Base-by-base conservation (phyloP, 2,329 filamentous ascomycete species). In the Sporothrix inflata region DNA sequence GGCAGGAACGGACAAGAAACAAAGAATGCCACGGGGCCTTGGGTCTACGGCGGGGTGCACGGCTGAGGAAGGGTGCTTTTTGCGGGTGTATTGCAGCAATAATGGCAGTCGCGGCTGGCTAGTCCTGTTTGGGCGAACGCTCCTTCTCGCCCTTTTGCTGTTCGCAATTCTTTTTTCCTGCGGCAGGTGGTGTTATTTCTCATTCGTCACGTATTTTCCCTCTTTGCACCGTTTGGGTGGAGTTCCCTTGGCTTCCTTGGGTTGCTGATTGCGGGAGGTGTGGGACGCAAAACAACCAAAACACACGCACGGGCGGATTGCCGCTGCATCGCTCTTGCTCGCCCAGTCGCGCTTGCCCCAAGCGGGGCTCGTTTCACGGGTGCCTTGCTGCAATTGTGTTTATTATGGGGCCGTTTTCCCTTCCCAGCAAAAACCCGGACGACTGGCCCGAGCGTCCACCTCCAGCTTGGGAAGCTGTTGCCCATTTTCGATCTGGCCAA, bases 401-500 rank as follows among this genome's bases (percentile, higher is more conserved):
- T 63, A 42, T 63, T 42, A 16, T 9, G 63, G 63, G 24, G 21
- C 42, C 63, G 38, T 45, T 45, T 45, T 55, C 45, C 30, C 16
- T 16, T 42, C 45, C 14, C 11, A 47, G 45, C 14, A 47, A 47
- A 19, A 47, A 61, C 12, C 61, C 49, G 24, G 61, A 21, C 61
- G 16, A 3, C 6, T 68, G 70, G 61, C 27, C 69, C 70, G 61
- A 60, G 47, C 70, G 40, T 19, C n/a, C 16, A 34, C 30, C 30
- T 34, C 30, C 30, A 34, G 30, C 30, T 34, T 42, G 8, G 42
- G 42, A 42, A 49, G 55, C 45, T 19, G 47, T 7, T 45, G 69
- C 21, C 27, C 12, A 42, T 68, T 74, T 71, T 74, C 16, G 5
- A 45, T 27, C 68, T 47, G 67, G 24, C 73, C 73, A 74, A 74